Conservation (phyloP, 2,329 filamentous ascomycete species). For the Kalmusia sp. region DNA sequence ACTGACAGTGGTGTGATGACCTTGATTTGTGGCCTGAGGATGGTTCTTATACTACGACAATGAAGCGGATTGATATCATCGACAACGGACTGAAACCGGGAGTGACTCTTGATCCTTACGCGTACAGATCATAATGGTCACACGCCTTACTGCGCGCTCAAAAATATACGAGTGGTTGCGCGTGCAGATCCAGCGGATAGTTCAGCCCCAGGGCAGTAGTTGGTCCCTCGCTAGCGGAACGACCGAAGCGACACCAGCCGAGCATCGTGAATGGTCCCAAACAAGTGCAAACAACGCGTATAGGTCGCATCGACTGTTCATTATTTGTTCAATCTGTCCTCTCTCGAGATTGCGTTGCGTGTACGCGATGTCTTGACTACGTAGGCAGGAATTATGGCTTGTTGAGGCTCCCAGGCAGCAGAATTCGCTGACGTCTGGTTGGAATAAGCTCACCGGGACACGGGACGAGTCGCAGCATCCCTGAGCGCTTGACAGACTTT, state of each 20-base stretch:
- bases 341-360: conserved; percentile 13
- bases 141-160: conserved; percentile 28
- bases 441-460: conserved; percentile 26
- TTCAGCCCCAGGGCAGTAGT: conserved; percentile 20
- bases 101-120: conserved; percentile 21
- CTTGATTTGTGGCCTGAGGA: conserved; percentile 25
- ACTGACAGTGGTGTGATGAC: conserved; percentile 16
- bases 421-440: conserved; percentile 33
- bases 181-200: conserved; percentile 14
- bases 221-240: conserved; percentile 29
- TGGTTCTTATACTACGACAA: conserved; percentile 31
- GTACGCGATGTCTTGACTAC: conserved; percentile 17
- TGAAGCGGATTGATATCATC: conserved; percentile 17
- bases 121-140: conserved; percentile 33
- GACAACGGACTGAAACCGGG: conserved; percentile 11
- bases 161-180: conserved; percentile 31
- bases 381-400: conserved; percentile 13
- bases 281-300: conserved; percentile 8
- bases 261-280: conserved; percentile 12
- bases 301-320: conserved; percentile 1
- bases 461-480: conserved; percentile 27
- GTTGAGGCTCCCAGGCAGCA: conserved; percentile 39
- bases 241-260: conserved; percentile 22
- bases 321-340: conserved; percentile 10
- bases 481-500: conserved; percentile 24